These are phyloP conservation scores for Dittrichia graveolens DNA, from an alignment of 129 eudicot species.

Conservation along the genomic window DNA sequence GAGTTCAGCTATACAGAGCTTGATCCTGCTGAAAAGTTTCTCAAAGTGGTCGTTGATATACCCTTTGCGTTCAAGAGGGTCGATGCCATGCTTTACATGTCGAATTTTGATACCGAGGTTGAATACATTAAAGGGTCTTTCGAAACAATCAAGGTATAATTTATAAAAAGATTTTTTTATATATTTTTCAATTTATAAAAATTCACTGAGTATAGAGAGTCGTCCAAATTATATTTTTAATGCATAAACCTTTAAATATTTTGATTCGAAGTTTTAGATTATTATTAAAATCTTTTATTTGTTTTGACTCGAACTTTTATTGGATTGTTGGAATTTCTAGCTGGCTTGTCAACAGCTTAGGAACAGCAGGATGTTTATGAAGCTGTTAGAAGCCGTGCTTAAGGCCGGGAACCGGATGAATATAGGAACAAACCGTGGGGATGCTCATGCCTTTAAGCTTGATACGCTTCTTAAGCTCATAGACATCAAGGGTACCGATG, in stretches of 20 bases:
- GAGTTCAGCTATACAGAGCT: constrained; percentile 53
- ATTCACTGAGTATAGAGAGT: background rate
- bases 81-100: constrained; percentile 79
- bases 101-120: constrained; percentile 69
- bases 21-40: constrained; percentile 75
- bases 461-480: constrained; percentile 81
- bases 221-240: background rate
- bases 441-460: constrained; percentile 80
- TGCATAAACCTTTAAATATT: background rate
- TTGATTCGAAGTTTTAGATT: background rate
- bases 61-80: constrained; percentile 82
- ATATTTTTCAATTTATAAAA: no score
- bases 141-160: constrained; percentile 64
- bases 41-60: constrained; percentile 65
- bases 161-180: no score
- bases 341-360: constrained; percentile 71
- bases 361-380: constrained; percentile 70
- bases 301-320: background rate
- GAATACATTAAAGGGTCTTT: constrained; percentile 73
- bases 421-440: constrained; percentile 73
- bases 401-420: constrained; percentile 78
- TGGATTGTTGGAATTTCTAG: constrained; percentile 36
- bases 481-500: constrained; percentile 68
- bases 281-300: background rate
- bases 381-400: constrained; percentile 75